Conservation (phyloP, 2,329 filamentous ascomycete genomes). For the Colletotrichum eremochloae region DNA sequence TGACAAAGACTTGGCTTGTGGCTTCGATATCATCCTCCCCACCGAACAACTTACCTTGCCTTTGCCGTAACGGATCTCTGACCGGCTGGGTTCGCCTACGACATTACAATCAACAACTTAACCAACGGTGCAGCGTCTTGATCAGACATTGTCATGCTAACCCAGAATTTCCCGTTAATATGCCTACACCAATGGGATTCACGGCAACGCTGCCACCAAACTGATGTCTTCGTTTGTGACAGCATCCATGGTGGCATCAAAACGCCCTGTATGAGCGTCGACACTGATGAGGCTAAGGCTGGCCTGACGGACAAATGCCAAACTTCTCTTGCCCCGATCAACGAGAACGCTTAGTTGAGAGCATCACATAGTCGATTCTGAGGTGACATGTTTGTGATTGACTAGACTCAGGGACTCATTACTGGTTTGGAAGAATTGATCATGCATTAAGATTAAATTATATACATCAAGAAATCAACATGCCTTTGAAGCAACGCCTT, state of each 20-base stretch:
- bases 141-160: no score
- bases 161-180: no score
- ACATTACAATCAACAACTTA: no score
- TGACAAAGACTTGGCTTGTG: no score
- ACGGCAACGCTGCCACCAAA: slow-evolving; percentile 66
- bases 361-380: no score
- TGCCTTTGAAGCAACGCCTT: neutral
- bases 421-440: neutral
- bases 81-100: no score
- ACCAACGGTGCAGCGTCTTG: no score
- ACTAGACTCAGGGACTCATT: neutral
- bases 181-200: slow-evolving; percentile 64
- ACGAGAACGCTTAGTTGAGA: slow-evolving; percentile 24
- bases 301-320: slow-evolving; percentile 36
- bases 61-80: no score
- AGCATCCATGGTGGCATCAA: slow-evolving; percentile 55
- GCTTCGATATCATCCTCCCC: no score
- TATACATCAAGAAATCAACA: neutral
- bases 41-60: no score
- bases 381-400: no score
- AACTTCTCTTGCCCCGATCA: slow-evolving; percentile 28
- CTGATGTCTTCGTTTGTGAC: slow-evolving; percentile 69
- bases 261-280: slow-evolving; percentile 48
- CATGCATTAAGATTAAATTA: neutral
- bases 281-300: slow-evolving; percentile 30